Evolutionary conservation across 768 basidiomycete genomes (phyloP).

Genomic region (Strobilomyces dryophilus): DNA sequence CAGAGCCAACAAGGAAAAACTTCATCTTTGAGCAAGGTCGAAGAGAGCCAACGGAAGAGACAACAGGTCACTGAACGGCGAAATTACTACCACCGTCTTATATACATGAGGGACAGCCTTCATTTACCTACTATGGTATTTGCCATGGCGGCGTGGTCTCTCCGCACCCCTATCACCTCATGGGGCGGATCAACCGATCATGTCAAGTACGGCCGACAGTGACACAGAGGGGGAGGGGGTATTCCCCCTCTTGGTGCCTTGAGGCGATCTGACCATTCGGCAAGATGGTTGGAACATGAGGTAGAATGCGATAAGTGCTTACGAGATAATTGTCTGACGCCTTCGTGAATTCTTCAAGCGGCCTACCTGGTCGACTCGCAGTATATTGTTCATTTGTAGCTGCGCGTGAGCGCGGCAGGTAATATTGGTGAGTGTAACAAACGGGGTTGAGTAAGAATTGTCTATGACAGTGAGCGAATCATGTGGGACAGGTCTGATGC

Average conservation of each 20-base stretch:
- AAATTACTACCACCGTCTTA: background rate
- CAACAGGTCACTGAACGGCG: background rate
- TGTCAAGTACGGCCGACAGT: background rate
- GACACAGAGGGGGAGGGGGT: no score
- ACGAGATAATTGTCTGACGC: background rate
- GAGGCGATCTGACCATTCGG: no score
- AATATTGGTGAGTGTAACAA: no score
- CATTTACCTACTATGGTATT: no score
- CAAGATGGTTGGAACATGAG: background rate
- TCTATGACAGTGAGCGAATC: no score
- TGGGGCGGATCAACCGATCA: background rate
- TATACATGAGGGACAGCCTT: background rate
- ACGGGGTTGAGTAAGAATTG: no score
- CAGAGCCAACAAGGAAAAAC: conserved; percentile 1
- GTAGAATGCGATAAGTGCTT: background rate
- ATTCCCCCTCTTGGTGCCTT: no score
- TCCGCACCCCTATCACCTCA: background rate
- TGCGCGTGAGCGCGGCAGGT: no score
- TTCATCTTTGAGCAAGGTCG: conserved; percentile 12
- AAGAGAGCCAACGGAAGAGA: background rate
- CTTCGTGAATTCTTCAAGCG: background rate
- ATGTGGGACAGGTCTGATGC: no score
- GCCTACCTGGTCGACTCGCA: background rate
- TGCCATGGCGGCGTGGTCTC: background rate
- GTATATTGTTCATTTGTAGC: no score